A percentile compares a stretch with the other conserved stretches of the same genome.
Conservation (phyloP, 148 eudicot species). For the Camellia lanceoleosa region DNA sequence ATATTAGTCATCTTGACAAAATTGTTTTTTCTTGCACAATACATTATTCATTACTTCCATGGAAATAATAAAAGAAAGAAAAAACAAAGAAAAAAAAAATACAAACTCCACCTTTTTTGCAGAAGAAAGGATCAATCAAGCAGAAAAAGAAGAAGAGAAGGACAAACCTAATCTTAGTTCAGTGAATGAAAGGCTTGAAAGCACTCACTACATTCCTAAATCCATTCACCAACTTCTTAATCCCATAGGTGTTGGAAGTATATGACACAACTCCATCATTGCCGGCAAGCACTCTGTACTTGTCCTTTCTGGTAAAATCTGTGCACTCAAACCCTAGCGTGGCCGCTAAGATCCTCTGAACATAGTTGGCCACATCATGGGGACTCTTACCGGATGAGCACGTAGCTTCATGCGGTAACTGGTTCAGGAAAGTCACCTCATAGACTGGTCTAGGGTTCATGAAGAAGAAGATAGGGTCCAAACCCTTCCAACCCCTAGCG, state of each 20-base stretch:
- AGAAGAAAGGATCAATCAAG: too few species aligned
- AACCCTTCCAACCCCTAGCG: slow-evolving; percentile 40
- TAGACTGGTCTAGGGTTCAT: slow-evolving; percentile 45
- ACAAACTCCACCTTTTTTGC: too few species aligned
- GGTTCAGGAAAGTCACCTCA: slow-evolving; percentile 52
- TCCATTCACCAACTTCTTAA: slow-evolving; percentile 17
- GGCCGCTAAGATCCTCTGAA: slow-evolving; percentile 29
- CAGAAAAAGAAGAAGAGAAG: too few species aligned
- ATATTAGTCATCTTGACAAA: too few species aligned
- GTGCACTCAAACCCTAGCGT: slow-evolving; percentile 34
- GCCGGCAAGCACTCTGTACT: slow-evolving; percentile 50
- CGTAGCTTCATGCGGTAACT: slow-evolving; percentile 45
- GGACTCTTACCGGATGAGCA: slow-evolving; percentile 28
- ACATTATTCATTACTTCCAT: too few species aligned
- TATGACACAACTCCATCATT: slow-evolving; percentile 61
- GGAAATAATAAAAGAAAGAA: too few species aligned
- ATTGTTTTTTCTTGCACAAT: too few species aligned
- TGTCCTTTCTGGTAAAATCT: slow-evolving; percentile 29
- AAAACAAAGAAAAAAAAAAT: too few species aligned
- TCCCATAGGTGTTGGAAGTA: slow-evolving; percentile 17
- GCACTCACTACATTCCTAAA: slow-evolving; percentile 11
- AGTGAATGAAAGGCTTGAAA: slow-evolving; percentile 42
- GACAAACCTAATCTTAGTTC: neutral
- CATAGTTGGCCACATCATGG: slow-evolving; percentile 39
- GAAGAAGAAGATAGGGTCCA: slow-evolving; percentile 42